Conservation (phyloP, 164 flowering plant genomes). For the Aristolochia californica region DNA sequence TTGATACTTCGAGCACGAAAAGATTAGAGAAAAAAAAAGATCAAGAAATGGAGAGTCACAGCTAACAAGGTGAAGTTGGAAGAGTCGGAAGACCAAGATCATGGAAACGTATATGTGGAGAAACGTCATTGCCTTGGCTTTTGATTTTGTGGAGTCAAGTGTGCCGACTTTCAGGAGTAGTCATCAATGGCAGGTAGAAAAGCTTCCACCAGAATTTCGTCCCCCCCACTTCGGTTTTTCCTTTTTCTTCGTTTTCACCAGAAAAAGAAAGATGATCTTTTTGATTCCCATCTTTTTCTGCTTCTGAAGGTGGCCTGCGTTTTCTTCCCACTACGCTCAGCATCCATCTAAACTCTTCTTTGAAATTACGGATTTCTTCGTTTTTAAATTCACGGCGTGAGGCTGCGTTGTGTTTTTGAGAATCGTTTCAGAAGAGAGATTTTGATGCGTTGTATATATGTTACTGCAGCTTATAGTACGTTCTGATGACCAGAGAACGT, state of each 20-base stretch:
- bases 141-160: neutral
- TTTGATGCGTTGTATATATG: no score
- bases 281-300: neutral
- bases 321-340: neutral
- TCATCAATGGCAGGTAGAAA: constrained; percentile 1
- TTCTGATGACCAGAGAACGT: no score
- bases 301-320: neutral
- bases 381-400: no score
- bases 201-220: no score
- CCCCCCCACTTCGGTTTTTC: no score
- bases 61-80: neutral
- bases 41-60: neutral
- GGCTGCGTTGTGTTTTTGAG: no score
- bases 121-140: constrained; percentile 1
- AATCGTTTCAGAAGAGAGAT: no score
- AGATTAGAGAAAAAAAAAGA: neutral
- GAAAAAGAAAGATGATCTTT: neutral
- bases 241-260: neutral
- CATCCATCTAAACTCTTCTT: neutral
- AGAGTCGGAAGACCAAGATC: neutral
- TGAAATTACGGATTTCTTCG: no score
- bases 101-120: neutral
- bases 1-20: neutral
- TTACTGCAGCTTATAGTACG: no score
- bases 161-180: neutral